These are phyloP conservation scores for Basidiobolus meristosporus DNA, from an alignment of 371 early-diverging fungal genomes.

Conservation along the genomic window DNA sequence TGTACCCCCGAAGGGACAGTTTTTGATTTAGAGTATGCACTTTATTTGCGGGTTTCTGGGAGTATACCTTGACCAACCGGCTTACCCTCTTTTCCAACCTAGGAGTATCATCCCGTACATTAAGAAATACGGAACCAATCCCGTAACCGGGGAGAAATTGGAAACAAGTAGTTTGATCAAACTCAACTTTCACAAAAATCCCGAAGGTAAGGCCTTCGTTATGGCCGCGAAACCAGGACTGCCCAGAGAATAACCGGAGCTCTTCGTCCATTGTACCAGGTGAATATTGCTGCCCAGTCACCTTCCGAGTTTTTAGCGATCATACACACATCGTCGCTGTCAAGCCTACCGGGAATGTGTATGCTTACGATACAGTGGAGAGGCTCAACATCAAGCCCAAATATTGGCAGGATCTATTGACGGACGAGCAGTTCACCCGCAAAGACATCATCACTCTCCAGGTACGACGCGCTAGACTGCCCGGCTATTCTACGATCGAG, in stretches of 20 bases:
- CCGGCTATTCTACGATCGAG: neutral
- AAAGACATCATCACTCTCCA: slow-evolving; percentile 77
- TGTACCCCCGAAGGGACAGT: slow-evolving; percentile 74
- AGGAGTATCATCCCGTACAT: slow-evolving; percentile 72
- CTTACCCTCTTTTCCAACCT: neutral
- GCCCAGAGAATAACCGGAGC: neutral
- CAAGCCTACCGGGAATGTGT: slow-evolving; percentile 74
- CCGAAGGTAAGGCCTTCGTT: slow-evolving; percentile 28
- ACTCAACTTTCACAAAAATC: slow-evolving; percentile 62
- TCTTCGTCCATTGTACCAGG: slow-evolving; percentile 4
- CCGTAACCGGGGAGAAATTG: slow-evolving; percentile 69
- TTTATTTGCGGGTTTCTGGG: neutral
- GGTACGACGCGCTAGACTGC: slow-evolving; percentile 9
- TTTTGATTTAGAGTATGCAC: slow-evolving; percentile 49
- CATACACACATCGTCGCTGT: slow-evolving; percentile 83
- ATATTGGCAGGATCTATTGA: slow-evolving; percentile 71
- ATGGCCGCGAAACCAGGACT: too few relatives aligned
- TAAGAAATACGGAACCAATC: slow-evolving; percentile 69
- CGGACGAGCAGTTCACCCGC: slow-evolving; percentile 67
- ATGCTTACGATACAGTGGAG: slow-evolving; percentile 70
- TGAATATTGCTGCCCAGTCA: slow-evolving; percentile 75
- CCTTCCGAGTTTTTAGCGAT: slow-evolving; percentile 70
- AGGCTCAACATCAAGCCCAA: slow-evolving; percentile 68
- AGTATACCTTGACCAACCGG: neutral
- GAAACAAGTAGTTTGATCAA: slow-evolving; percentile 48